Percentiles rank a stretch among this genome's conserved stretches.
These are phyloP conservation scores for Leccinum olivaceopallidum DNA, from an alignment of 768 basidiomycete species.

Conservation along the genomic window DNA sequence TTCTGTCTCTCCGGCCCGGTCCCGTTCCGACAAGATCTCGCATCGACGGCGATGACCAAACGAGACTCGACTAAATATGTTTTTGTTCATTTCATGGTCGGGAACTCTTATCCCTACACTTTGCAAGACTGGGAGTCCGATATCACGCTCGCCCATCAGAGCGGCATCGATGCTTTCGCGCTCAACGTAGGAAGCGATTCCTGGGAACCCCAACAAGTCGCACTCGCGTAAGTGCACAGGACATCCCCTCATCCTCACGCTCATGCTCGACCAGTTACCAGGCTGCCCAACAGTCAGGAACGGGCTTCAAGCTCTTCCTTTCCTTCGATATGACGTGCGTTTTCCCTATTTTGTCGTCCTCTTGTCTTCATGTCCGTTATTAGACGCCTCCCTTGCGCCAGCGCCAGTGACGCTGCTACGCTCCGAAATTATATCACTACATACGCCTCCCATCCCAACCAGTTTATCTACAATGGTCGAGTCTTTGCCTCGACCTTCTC, in stretches of 20 bases:
- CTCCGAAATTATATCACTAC: constrained; percentile 56
- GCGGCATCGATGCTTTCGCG: constrained; percentile 69
- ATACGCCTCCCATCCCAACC: constrained; percentile 58
- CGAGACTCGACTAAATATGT: constrained; percentile 43
- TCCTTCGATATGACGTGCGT: constrained; percentile 79
- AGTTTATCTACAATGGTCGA: constrained; percentile 46
- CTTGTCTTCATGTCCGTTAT: neutral
- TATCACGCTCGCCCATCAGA: constrained; percentile 53
- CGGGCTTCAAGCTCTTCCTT: constrained; percentile 71
- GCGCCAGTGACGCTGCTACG: constrained; percentile 45
- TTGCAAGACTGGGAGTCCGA: constrained; percentile 45
- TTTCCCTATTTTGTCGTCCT: neutral
- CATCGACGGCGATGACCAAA: constrained; percentile 8
- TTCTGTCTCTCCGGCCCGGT: constrained; percentile 19
- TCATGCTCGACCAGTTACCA: constrained; percentile 43
- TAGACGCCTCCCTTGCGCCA: constrained; percentile 57
- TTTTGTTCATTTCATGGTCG: constrained; percentile 60
- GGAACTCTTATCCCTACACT: constrained; percentile 67
- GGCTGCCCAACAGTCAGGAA: constrained; percentile 51
- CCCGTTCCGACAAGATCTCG: neutral
- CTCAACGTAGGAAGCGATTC: constrained; percentile 66
- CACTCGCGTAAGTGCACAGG: constrained; percentile 52
- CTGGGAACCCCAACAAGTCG: constrained; percentile 64
- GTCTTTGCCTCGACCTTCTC: constrained; percentile 72
- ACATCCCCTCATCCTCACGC: constrained; percentile 11